Evolutionary conservation across 257 asterid species (phyloP), one percentile per base, ranked within the genome.

Genomic region (Verbascum thapsus): DNA sequence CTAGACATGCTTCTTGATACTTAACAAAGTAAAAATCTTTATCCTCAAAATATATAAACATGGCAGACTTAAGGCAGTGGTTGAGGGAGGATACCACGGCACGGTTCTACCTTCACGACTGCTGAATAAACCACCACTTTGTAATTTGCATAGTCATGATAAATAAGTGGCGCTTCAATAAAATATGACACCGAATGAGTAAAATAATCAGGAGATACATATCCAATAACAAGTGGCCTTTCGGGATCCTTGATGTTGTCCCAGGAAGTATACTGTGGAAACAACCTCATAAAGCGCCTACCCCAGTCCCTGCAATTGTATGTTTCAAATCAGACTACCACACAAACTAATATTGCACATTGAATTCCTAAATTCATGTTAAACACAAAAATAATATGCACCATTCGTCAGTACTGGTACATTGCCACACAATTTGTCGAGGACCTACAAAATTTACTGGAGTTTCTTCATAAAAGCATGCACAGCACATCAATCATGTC

Each of bases 141-240:
- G 73, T 81, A 90, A 77, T 79, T 83, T 62, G 76, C 69, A 66
- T 78, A 80, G 77, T 94, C 89, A 57, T 94, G 96, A 77, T 84
- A 76, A 54, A 80, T 63, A 26, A 94, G 88, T 10, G 99, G 99
- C 6, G 95, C 96, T 74, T 94, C 99, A 34, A 94, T 81, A 76
- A 87, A 94, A 78, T 94, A 94, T 32, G 99, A 94, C 16, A 94
- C 99, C 15, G 99, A 94, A 67, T 94, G 99, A 68, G 99, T 94
- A 74, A 94, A 94, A 77, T 87, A 94, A 86, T 94, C 99, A 32
- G 99, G 99, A 77, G 99, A 94, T 64, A 94, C 98, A 60, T 94
- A 94, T 87, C 96, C 99, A 61, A 94, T 81, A 47, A 84, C 81
- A 66, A 94, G 85, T 55, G 89, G 86, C 75, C 94, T 85, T 44